A percentile compares a stretch with the other conserved stretches of the same genome.
Evolutionary conservation across 257 asterid species (phyloP).

Genomic region (Penstemon davidsonii): DNA sequence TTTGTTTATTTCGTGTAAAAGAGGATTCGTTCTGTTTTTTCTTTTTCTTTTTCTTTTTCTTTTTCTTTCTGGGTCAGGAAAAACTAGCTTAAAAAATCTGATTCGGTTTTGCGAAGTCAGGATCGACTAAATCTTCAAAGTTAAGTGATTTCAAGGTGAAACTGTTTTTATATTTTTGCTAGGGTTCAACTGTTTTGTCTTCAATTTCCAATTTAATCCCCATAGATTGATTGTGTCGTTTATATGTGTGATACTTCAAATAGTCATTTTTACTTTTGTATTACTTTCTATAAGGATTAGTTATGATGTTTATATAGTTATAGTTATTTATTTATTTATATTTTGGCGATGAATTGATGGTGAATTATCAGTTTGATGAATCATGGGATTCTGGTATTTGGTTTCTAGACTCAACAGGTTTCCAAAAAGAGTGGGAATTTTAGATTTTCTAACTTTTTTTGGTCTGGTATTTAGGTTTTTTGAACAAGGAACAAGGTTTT

Average conservation of each 20-base stretch:
- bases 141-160: too few relatives aligned
- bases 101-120: constrained; percentile 14
- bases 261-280: not conserved
- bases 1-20: constrained; percentile 24
- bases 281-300: not conserved
- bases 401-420: not conserved
- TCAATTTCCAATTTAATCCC: not conserved
- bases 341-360: not conserved
- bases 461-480: not conserved
- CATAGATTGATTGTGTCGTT: not conserved
- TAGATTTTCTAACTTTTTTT: not conserved
- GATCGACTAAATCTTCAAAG: constrained; percentile 16
- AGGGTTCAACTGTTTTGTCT: constrained; percentile 19
- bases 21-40: constrained; percentile 20
- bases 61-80: constrained; percentile 36
- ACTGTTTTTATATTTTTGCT: constrained; percentile 6
- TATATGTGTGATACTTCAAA: not conserved
- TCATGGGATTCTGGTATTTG: constrained; percentile 7
- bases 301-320: not conserved
- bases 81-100: constrained; percentile 7
- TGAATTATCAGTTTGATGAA: not conserved
- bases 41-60: constrained; percentile 19
- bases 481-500: not conserved
- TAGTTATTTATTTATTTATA: not conserved
- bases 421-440: constrained; percentile 6